Conservation (phyloP, 2,329 filamentous ascomycete species). For the Arthrocladium fulminans region DNA sequence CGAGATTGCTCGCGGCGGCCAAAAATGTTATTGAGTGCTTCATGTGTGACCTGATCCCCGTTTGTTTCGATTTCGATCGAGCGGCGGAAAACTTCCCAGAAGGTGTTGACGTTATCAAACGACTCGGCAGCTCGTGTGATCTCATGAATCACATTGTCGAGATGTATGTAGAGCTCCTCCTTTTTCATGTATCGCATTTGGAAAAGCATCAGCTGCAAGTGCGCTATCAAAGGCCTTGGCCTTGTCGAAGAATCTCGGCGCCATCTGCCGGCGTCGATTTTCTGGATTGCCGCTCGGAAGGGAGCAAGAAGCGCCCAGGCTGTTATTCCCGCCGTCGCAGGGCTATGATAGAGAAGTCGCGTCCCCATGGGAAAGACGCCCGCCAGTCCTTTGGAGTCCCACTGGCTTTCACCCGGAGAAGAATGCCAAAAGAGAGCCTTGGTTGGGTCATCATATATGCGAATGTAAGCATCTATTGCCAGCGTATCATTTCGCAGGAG, state of each 20-base stretch:
- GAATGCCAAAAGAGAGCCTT: slow-evolving; percentile 53
- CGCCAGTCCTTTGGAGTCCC: slow-evolving; percentile 50
- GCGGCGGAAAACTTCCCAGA: slow-evolving; percentile 46
- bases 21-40: slow-evolving; percentile 38
- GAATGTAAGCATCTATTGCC: slow-evolving; percentile 53
- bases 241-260: slow-evolving; percentile 36
- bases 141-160: slow-evolving; percentile 33
- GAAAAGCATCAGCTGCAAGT: slow-evolving; percentile 45
- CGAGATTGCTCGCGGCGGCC: slow-evolving; percentile 29
- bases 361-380: slow-evolving; percentile 46
- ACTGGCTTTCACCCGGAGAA: slow-evolving; percentile 41
- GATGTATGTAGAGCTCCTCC: slow-evolving; percentile 32
- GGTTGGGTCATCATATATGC: slow-evolving; percentile 52
- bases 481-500: slow-evolving; percentile 53
- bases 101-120: slow-evolving; percentile 46
- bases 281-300: slow-evolving; percentile 48
- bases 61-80: slow-evolving; percentile 45
- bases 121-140: slow-evolving; percentile 35
- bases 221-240: slow-evolving; percentile 44
- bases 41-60: slow-evolving; percentile 33
- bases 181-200: slow-evolving; percentile 39
- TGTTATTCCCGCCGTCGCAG: slow-evolving; percentile 47
- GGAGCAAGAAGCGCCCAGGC: slow-evolving; percentile 52
- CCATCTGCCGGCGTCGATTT: slow-evolving; percentile 39
- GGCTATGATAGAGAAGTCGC: slow-evolving; percentile 37